Percentiles rank a stretch among this genome's conserved stretches.
phyloP scores from a whole-genome alignment of 169 alveolate species.

The Plasmodium knowlesi region DNA sequence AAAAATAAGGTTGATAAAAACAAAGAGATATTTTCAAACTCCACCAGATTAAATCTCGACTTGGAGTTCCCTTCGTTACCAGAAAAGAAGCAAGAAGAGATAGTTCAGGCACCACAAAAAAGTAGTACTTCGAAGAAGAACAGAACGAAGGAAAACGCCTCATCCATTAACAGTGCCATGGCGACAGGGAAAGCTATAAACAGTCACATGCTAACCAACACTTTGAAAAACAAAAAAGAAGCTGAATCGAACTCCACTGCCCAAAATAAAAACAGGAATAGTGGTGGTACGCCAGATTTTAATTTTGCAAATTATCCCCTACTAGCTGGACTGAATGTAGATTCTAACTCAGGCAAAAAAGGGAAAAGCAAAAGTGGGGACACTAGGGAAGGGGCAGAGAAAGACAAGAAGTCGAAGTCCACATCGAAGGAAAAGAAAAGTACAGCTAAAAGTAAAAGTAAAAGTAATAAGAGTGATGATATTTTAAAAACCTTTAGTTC shows the following conservation, averaged over 20 bases:
- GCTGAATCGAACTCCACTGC: not conserved
- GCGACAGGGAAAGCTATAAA: not conserved
- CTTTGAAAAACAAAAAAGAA: constrained; percentile 11
- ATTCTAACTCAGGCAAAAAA: not conserved
- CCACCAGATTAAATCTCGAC: not conserved
- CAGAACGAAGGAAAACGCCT: not conserved
- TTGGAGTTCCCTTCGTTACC: constrained; percentile 58
- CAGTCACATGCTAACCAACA: not conserved
- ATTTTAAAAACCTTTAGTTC: constrained; percentile 15
- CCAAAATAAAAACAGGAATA: not conserved
- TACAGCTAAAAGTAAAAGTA: not conserved
- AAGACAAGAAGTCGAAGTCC: not conserved
- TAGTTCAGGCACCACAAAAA: not conserved
- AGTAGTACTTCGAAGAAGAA: constrained; percentile 2
- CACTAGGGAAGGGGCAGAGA: not conserved
- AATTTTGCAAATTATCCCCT: constrained; percentile 7
- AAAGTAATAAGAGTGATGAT: not conserved
- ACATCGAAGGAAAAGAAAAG: not conserved
- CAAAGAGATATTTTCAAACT: not conserved
- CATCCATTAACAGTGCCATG: not conserved
- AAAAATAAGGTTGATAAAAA: constrained; percentile 55
- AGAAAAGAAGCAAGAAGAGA: constrained; percentile 16
- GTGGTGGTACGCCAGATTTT: not conserved
- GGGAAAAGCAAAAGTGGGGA: not conserved
- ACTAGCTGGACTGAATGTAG: not conserved